Evolutionary conservation across 805 yeast genomes (phyloP).

Genomic region (Helenozyma baotianmanensis): DNA sequence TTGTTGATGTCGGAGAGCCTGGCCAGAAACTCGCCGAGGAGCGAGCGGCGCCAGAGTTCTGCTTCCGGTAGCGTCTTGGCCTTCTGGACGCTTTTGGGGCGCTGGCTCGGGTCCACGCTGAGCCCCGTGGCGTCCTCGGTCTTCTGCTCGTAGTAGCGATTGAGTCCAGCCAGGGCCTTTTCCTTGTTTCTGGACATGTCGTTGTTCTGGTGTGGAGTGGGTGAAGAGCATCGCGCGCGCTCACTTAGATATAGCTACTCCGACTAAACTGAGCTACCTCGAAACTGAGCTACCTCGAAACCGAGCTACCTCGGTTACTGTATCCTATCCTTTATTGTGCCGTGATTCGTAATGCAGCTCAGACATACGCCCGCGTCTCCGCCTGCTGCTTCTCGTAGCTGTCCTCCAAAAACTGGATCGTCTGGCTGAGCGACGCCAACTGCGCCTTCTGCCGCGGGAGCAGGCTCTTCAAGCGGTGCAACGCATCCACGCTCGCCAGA

Average conservation of each 20-base stretch:
- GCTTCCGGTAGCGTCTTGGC: constrained; percentile 60
- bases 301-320: too few species aligned
- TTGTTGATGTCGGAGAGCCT: constrained; percentile 64
- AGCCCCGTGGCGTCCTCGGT: constrained; percentile 56
- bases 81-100: constrained; percentile 57
- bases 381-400: constrained; percentile 3
- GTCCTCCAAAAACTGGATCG: constrained; percentile 24
- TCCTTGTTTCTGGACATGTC: constrained; percentile 74
- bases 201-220: too few species aligned
- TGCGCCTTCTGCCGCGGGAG: constrained; percentile 35
- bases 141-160: constrained; percentile 59
- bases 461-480: constrained; percentile 29
- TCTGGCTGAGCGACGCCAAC: constrained; percentile 30
- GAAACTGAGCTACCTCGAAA: too few species aligned
- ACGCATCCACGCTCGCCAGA: constrained; percentile 22
- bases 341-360: too few species aligned
- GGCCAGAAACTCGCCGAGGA: constrained; percentile 59
- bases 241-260: too few species aligned
- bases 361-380: constrained; percentile 4
- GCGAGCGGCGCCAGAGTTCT: constrained; percentile 61
- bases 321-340: background rate
- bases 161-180: constrained; percentile 67
- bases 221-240: too few species aligned
- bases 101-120: constrained; percentile 47
- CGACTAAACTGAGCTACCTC: too few species aligned